These are phyloP conservation scores for Hypoxylon sp. DNA, from an alignment of 2,329 filamentous ascomycete genomes.

Conservation along the genomic window DNA sequence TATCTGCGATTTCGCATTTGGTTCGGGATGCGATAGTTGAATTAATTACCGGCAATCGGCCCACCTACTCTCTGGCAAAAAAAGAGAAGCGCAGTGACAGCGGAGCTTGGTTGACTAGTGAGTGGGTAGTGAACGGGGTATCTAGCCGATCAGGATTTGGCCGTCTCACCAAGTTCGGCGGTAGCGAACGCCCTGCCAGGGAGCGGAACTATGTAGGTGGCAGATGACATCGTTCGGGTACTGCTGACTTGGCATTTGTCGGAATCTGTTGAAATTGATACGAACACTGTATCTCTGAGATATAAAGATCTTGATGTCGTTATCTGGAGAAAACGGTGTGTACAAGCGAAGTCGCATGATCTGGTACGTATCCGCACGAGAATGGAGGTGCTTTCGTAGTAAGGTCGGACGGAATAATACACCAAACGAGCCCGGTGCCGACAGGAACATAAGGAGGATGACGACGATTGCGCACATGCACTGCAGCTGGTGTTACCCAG, in stretches of 20 bases:
- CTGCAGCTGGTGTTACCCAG: conserved; percentile 29
- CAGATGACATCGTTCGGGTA: conserved; percentile 18
- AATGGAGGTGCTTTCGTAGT: conserved; percentile 13
- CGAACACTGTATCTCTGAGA: conserved; percentile 3
- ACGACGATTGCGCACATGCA: conserved; percentile 32
- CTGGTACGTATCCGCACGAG: conserved; percentile 1
- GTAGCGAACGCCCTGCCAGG: conserved; percentile 5
- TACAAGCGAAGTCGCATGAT: conserved; percentile 13
- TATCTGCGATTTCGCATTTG: not conserved
- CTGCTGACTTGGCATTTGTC: conserved; percentile 22
- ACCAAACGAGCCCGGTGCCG: conserved; percentile 30
- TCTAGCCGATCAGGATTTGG: conserved; percentile 7
- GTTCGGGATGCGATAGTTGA: not conserved
- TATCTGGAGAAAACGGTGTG: conserved; percentile 1
- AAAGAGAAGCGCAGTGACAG: not conserved
- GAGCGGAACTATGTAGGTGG: conserved; percentile 9
- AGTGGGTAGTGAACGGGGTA: not conserved
- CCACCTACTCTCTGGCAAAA: not conserved
- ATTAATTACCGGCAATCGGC: not conserved
- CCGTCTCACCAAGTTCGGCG: conserved; percentile 8
- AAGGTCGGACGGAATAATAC: conserved; percentile 29
- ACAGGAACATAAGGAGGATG: conserved; percentile 22
- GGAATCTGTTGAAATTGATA: too few species aligned
- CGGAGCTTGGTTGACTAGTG: conserved; percentile 3
- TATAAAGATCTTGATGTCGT: not conserved